A percentile compares a stretch with the other conserved stretches of the same genome.
phyloP scores from a whole-genome alignment of 495 filamentous ascomycete species.

The Annulohypoxylon moriforme region DNA sequence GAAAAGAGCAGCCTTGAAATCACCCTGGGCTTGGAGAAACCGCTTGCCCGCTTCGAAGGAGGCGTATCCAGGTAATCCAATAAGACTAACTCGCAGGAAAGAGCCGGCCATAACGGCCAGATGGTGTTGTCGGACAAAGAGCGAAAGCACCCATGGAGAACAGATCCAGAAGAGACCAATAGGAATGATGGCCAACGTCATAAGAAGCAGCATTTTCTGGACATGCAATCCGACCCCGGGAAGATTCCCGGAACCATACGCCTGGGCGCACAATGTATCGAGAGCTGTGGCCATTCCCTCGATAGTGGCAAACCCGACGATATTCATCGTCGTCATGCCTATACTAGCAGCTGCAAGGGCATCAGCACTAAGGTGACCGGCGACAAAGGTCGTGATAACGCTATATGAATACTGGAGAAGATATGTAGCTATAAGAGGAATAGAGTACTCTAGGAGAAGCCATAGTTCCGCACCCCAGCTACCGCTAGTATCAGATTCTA shows the following conservation, averaged over 20 bases:
- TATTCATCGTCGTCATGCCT: slow-evolving; percentile 60
- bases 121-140: slow-evolving; percentile 73
- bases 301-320: slow-evolving; percentile 78
- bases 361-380: slow-evolving; percentile 72
- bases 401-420: slow-evolving; percentile 80
- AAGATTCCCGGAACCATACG: slow-evolving; percentile 77
- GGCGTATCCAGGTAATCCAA: slow-evolving; percentile 77
- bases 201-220: slow-evolving; percentile 76
- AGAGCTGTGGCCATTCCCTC: slow-evolving; percentile 78
- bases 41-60: slow-evolving; percentile 78
- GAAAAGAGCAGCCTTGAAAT: slow-evolving; percentile 75
- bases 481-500: slow-evolving; percentile 4
- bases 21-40: slow-evolving; percentile 78
- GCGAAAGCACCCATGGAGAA: slow-evolving; percentile 67
- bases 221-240: slow-evolving; percentile 77
- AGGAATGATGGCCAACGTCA: slow-evolving; percentile 72
- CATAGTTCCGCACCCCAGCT: slow-evolving; percentile 43
- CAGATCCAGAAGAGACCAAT: slow-evolving; percentile 73
- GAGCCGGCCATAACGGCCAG: slow-evolving; percentile 69
- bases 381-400: slow-evolving; percentile 74
- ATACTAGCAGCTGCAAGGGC: slow-evolving; percentile 68
- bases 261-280: slow-evolving; percentile 81
- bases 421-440: slow-evolving; percentile 76
- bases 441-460: slow-evolving; percentile 65
- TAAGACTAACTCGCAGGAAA: slow-evolving; percentile 73